Base-by-base conservation (phyloP, 352 stramenopile genomes). In the Pelagophyceae sp. region DNA sequence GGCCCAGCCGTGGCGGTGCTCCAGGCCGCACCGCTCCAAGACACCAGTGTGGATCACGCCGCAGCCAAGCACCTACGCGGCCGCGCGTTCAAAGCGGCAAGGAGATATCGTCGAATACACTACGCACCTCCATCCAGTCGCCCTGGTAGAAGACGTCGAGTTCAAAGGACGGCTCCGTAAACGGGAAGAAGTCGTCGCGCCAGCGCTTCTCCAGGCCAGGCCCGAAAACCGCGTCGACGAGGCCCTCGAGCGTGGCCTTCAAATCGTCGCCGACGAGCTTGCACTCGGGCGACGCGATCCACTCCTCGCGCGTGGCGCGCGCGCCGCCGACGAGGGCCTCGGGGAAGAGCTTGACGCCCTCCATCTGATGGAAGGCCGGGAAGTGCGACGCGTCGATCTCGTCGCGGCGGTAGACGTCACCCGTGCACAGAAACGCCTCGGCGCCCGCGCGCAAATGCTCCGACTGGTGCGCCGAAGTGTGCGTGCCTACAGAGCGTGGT, bases 351-450 rank as follows among this genome's bases (percentile, higher is more conserved):
- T 94, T 92, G 0, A 98, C 95, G 69, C 94, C 96, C 81, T 99
- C 96, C 92, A 99, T 98, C 84, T 95, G 89, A 84, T 99, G 96
- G 87, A 99, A 99, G 19, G 98, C 93, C 0, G 96, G 96, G 89
- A 99, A 99, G 86, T 99, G 96, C 63, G 88, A 98, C 20, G 89
- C 85, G 81, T 99, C 96, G 81, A 99, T 98, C 85, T 99, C 95
- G 85, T 99, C 96, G 23, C 96, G 88, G 71, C 96, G 92, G 85
- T 99, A 99, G 20, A 98, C 93, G 84, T 98, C 94, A 25, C 94
- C 95, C 0, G 90, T 90, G 61, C 96, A 88, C 6, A 98, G 80
- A 82, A 98, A 98, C 76, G 89, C 86, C 76, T 93, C 90, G 77
- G 89, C 80, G 1, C 92, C 91, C 54, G 92, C 80, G 76, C 92